A percentile compares a stretch with the other conserved stretches of the same genome.
Conservation (phyloP, 352 stramenopile genomes). For the Phytophthora uliginosa region DNA sequence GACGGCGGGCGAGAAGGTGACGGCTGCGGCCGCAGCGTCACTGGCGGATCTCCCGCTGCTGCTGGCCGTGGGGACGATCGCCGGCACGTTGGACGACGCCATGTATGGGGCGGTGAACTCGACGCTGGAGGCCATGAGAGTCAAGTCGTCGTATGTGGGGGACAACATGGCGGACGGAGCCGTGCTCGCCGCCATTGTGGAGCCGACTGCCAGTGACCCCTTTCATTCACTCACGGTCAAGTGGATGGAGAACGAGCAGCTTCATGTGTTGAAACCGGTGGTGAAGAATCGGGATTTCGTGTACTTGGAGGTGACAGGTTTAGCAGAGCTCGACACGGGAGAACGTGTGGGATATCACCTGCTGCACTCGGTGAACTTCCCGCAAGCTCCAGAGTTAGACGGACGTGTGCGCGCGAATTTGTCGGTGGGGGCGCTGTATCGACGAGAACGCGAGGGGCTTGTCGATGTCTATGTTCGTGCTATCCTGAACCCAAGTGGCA, state of each 20-base stretch:
- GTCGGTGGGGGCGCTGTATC: conserved; percentile 55
- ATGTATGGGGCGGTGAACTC: conserved; percentile 53
- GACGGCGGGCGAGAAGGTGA: conserved; percentile 21
- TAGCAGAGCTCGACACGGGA: conserved; percentile 38
- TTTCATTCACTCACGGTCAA: conserved; percentile 53
- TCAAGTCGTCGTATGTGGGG: conserved; percentile 57
- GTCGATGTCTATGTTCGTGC: conserved; percentile 50
- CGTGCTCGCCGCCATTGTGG: conserved; percentile 56
- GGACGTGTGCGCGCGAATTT: conserved; percentile 35
- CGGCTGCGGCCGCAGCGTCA: conserved; percentile 27
- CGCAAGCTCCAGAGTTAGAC: conserved; percentile 41
- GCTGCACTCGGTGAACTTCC: conserved; percentile 62
- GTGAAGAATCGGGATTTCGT: conserved; percentile 70
- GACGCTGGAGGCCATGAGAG: conserved; percentile 39
- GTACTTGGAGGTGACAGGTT: conserved; percentile 61
- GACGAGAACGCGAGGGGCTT: conserved; percentile 38
- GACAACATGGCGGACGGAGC: conserved; percentile 54
- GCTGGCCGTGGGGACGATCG: conserved; percentile 40
- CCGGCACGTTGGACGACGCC: conserved; percentile 45
- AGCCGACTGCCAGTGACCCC: conserved; percentile 50
- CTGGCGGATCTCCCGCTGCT: conserved; percentile 40
- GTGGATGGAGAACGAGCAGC: conserved; percentile 48
- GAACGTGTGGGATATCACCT: conserved; percentile 69
- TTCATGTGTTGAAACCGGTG: conserved; percentile 33
- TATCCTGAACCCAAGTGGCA: conserved; percentile 45